phyloP scores from a whole-genome alignment of 257 asterid species.

The Avicennia marina region DNA sequence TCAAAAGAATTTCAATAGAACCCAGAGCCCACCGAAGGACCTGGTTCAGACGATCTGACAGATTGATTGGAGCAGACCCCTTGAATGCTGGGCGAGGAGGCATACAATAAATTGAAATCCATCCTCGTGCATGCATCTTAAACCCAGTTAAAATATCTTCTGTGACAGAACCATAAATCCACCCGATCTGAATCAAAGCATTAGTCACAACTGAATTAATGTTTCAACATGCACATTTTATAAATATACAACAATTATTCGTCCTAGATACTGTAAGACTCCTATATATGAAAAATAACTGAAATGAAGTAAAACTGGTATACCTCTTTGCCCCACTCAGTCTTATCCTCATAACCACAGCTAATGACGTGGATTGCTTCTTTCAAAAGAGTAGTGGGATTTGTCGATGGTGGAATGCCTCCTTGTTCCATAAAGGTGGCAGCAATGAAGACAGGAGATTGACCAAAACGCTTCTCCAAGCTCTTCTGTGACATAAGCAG shows the following conservation, averaged over 20 bases:
- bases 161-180: constrained; percentile 94
- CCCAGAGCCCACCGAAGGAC: constrained; percentile 97
- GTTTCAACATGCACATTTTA: not conserved
- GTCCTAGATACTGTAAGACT: not conserved
- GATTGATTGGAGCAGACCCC: constrained; percentile 95
- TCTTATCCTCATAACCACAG: constrained; percentile 92
- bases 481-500: constrained; percentile 91
- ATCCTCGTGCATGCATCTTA: constrained; percentile 92
- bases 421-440: constrained; percentile 92
- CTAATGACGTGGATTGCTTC: constrained; percentile 98
- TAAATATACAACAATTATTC: too few species aligned
- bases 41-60: constrained; percentile 91
- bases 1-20: constrained; percentile 77
- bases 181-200: constrained; percentile 58
- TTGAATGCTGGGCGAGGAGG: constrained; percentile 90
- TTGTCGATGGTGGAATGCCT: constrained; percentile 83
- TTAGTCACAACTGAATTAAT: not conserved
- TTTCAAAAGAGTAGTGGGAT: constrained; percentile 69
- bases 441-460: constrained; percentile 86
- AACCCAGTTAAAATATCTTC: constrained; percentile 94
- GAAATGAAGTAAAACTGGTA: not conserved
- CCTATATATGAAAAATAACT: not conserved
- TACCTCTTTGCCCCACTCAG: constrained; percentile 97
- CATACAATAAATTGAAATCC: constrained; percentile 86
- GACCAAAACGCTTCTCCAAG: constrained; percentile 92